Evolutionary conservation across 345 rosid species (phyloP).

Genomic region (Dipteronia sinensis): DNA sequence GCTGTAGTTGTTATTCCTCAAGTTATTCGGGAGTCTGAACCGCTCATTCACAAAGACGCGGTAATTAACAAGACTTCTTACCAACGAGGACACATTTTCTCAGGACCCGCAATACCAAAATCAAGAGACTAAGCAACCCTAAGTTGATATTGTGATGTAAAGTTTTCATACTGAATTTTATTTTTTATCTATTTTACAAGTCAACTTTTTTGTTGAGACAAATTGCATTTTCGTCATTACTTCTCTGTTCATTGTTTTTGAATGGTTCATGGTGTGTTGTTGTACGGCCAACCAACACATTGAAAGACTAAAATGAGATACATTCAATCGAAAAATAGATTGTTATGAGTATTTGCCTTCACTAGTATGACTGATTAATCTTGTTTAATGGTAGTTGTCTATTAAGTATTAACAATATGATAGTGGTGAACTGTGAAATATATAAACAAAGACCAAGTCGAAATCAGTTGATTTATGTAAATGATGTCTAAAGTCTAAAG

Average conservation of each 20-base stretch:
- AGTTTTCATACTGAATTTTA: neutral
- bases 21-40: conserved; percentile 47
- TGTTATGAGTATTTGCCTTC: neutral
- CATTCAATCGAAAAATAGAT: neutral
- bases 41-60: conserved; percentile 55
- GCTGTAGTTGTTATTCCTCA: conserved; percentile 31
- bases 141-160: neutral
- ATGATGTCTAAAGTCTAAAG: neutral
- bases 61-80: conserved; percentile 25
- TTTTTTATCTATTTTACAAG: neutral
- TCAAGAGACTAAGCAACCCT: conserved; percentile 36
- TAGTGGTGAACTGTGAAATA: neutral
- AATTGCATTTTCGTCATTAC: neutral
- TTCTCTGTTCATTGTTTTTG: neutral
- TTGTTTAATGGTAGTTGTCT: too few species aligned
- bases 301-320: too few species aligned
- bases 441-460: neutral
- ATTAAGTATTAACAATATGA: too few species aligned
- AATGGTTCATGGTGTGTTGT: neutral
- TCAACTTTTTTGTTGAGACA: neutral
- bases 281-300: neutral
- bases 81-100: conserved; percentile 49
- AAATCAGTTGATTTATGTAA: neutral
- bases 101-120: conserved; percentile 42
- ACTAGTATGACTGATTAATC: neutral